Conservation (phyloP, 2,329 filamentous ascomycete genomes). For the Fusarium buxicola region DNA sequence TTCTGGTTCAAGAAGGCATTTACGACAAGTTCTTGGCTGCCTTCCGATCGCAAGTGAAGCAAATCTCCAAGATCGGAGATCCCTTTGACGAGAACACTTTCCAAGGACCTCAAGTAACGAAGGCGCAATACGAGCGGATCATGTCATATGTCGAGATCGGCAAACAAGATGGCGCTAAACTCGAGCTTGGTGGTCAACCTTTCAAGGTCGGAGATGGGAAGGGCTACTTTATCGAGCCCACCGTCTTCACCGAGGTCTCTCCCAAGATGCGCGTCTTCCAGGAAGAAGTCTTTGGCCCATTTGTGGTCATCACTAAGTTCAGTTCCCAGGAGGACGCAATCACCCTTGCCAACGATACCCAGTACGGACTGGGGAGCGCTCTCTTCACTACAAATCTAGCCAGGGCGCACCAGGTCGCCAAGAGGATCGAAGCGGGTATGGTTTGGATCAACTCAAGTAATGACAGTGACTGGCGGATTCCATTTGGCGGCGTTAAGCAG, state of each 20-base stretch:
- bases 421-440: constrained; percentile 70
- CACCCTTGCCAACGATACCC: constrained; percentile 61
- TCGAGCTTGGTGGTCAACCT: constrained; percentile 68
- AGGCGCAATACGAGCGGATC: constrained; percentile 76
- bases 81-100: constrained; percentile 77
- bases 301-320: constrained; percentile 57
- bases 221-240: constrained; percentile 61
- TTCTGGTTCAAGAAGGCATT: constrained; percentile 71
- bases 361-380: constrained; percentile 70
- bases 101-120: constrained; percentile 80
- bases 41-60: constrained; percentile 22
- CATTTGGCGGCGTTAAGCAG: constrained; percentile 62
- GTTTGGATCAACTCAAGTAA: constrained; percentile 64
- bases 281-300: constrained; percentile 61
- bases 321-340: constrained; percentile 57
- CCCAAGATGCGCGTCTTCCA: constrained; percentile 57
- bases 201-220: constrained; percentile 51
- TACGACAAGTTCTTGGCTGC: constrained; percentile 70
- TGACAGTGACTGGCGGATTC: constrained; percentile 57
- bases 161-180: constrained; percentile 76
- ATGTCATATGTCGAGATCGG: constrained; percentile 76
- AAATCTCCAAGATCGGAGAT: constrained; percentile 73
- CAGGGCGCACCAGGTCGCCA: constrained; percentile 60
- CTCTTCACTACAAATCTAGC: constrained; percentile 71
- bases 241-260: constrained; percentile 57